Evolutionary conservation across 2,329 filamentous ascomycete genomes (phyloP), one percentile per base, ranked within the genome.

Genomic region (Fusarium sterilihyphosum): DNA sequence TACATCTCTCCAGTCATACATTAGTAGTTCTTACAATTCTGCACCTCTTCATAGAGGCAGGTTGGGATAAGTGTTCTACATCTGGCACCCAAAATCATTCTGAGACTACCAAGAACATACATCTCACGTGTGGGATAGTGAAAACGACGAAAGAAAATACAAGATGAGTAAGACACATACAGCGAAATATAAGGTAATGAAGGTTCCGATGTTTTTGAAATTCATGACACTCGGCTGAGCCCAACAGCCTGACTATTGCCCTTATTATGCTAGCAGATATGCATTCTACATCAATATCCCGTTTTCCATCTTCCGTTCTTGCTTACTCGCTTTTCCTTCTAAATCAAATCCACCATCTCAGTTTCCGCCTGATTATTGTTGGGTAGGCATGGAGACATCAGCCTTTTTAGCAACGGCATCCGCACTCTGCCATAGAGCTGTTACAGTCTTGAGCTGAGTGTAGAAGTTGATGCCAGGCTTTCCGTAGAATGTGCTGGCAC

Each of bases 381-480:
- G 84, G 31, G 86, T 89, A 26, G 96, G 96, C 96, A 98, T 98
- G 71, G 93, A 89, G 17, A 97, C 94, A 79, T 92, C 91, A 22
- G 95, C 95, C 89, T 95, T 96, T 76, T 92, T 93, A 63, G 91
- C 92, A 56, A 96, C 89, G 2, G 94, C 95, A 85, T 98, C 95
- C 80, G 95, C 91, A 70, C 89, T 91, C 80, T 91, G 91, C 96
- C 96, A 99, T 82, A 97, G 85, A 76, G 94, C 92, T 61, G 96
- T 99, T 56, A 99, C 96, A 6, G 96, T 99, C 93, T 99, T 98
- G 81, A 93, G 90, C 86, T 98, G 96, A 7, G 96, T 99, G 84
- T 97, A 98, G 82, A 99, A 99, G 81, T 93, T 92, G 81, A 99
- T 85, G 31, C 96, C 96, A 2, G 95, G 94, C 84, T 94, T 93